Evolutionary conservation across 202 grass and related monocot genomes (phyloP), one percentile per base, ranked within the genome.

Genomic region (Saccharum hybrid): DNA sequence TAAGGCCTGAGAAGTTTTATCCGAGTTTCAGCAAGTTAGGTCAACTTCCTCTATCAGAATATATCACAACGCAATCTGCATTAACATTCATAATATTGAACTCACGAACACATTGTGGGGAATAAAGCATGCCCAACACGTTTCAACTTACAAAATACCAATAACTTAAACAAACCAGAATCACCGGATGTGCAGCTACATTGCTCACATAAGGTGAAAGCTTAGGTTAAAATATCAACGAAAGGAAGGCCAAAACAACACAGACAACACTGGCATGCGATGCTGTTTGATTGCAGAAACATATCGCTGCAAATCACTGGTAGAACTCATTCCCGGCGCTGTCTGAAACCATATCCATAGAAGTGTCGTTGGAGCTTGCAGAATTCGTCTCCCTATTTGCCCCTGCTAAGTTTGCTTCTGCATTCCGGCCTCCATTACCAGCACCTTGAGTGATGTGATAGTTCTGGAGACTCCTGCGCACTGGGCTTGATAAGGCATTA

Each of bases 331-430:
- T 90, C 19, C 79, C 88, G 0, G 89, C 70, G n/a, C 87, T 95
- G 68, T 98, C 90, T 8, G 92, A 91, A 77, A 86, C 78, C 93
- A 98, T 93, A 80, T 98, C 96, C 96, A 98, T 98, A 36, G 77
- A 92, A 30, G 90, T 86, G 71, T 98, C 92, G 6, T 91, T 98
- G 34, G 89, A 98, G 89, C 82, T 88, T 16, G 73, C 59, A 10
- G 69, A 91, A 78, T 95, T 92, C 26, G 83, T 64, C 39, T 93
- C 93, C 13, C 86, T 78, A 73, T 79, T 87, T 72, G 88, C 90
- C 56, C 80, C 85, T n/a, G 70, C 21, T 23, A 75, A 83, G 81
- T 86, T 86, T 63, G 79, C 36, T 83, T 91, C 91, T 23, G 66
- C 37, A 60, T 83, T 91, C 71, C 82, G 82, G 31, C 74, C 85